Conservation (phyloP, 805 yeast genomes). For the Scheffersomyces ergatensis region DNA sequence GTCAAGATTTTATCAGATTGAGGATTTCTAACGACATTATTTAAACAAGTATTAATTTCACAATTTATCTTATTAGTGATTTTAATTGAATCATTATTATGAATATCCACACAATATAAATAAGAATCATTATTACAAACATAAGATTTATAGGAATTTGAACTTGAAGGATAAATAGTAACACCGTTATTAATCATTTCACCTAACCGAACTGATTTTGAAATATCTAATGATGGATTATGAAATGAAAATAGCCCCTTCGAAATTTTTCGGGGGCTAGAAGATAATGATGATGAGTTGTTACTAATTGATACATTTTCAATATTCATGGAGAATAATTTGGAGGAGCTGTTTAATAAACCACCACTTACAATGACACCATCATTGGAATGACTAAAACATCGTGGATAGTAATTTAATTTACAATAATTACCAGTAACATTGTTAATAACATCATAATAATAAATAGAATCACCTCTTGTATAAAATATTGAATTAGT, state of each 20-base stretch:
- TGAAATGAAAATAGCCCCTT: conserved; percentile 66
- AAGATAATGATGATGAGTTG: conserved; percentile 4
- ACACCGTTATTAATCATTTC: conserved; percentile 84
- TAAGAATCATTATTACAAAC: conserved; percentile 83
- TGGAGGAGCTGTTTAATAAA: conserved; percentile 38
- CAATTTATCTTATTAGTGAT: conserved; percentile 43
- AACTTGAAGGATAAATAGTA: conserved; percentile 40
- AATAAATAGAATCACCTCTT: conserved; percentile 49
- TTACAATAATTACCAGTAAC: conserved; percentile 37
- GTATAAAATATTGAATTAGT: conserved; percentile 57
- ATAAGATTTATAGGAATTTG: conserved; percentile 48
- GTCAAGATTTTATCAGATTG: conserved; percentile 23
- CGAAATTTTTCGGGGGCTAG: conserved; percentile 28
- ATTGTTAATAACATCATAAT: conserved; percentile 33
- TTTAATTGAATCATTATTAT: conserved; percentile 41
- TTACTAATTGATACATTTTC: conserved; percentile 15
- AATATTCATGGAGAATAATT: conserved; percentile 21
- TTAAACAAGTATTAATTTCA: conserved; percentile 62
- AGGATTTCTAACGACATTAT: conserved; percentile 70
- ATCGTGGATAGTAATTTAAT: conserved; percentile 67
- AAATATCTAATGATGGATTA: conserved; percentile 46
- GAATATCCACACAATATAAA: conserved; percentile 63
- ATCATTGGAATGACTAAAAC: conserved; percentile 55
- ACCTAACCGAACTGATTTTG: conserved; percentile 61
- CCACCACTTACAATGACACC: conserved; percentile 53